Evolutionary conservation across 2,329 filamentous ascomycete genomes (phyloP).

Genomic region (Xylariales sp.): DNA sequence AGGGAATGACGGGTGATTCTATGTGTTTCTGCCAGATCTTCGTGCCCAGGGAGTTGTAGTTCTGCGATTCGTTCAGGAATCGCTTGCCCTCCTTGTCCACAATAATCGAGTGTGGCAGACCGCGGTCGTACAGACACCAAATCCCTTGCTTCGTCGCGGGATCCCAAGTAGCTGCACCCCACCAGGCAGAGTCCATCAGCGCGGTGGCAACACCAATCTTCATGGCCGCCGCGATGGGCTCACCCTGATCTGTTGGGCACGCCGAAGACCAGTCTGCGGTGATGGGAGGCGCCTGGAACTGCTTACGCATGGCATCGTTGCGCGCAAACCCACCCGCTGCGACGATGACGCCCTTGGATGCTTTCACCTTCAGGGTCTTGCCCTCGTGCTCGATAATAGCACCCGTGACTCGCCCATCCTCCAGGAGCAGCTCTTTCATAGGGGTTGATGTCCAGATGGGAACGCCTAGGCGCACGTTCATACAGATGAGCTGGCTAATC

Average conservation of each 20-base stretch:
- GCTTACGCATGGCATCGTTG: constrained; percentile 23
- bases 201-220: constrained; percentile 23
- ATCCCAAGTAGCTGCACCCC: constrained; percentile 25
- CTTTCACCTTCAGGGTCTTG: constrained; percentile 15
- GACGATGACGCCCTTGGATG: constrained; percentile 25
- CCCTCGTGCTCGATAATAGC: constrained; percentile 20
- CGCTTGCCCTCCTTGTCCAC: constrained; percentile 26
- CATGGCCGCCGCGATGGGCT: constrained; percentile 21
- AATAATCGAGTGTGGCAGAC: constrained; percentile 27
- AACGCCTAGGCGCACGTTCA: not conserved
- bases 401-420: constrained; percentile 17
- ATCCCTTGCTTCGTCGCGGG: constrained; percentile 13
- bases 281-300: constrained; percentile 14
- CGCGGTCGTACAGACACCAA: constrained; percentile 23
- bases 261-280: constrained; percentile 21
- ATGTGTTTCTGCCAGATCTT: constrained; percentile 3
- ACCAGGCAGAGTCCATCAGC: constrained; percentile 28
- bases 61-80: constrained; percentile 29
- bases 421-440: constrained; percentile 8
- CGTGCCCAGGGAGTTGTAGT: constrained; percentile 23
- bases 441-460: not conserved
- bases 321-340: constrained; percentile 30
- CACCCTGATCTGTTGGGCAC: constrained; percentile 20
- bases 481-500: not conserved
- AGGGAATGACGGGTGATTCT: constrained; percentile 17